Percentiles rank a stretch among this genome's conserved stretches.
phyloP scores from a whole-genome alignment of 306 rosid genomes.

The Malus orientalis region DNA sequence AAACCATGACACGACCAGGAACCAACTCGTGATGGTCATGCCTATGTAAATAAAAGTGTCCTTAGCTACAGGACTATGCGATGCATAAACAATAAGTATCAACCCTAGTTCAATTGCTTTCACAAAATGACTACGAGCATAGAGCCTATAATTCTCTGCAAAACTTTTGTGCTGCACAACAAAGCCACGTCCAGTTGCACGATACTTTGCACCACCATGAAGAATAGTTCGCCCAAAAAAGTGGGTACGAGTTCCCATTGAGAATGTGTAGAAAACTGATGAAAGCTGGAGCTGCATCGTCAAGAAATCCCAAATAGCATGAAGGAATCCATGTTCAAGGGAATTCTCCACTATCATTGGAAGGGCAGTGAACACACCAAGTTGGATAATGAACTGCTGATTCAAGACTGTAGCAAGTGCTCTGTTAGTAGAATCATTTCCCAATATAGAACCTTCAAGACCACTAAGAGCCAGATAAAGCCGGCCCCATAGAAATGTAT shows the following conservation, averaged over 20 bases:
- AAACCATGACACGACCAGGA: slow-evolving; percentile 70
- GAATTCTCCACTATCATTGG: slow-evolving; percentile 89
- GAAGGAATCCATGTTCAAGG: slow-evolving; percentile 77
- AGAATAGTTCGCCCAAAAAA: slow-evolving; percentile 77
- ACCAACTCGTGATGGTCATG: slow-evolving; percentile 79
- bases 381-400: slow-evolving; percentile 72
- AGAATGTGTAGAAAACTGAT: slow-evolving; percentile 79
- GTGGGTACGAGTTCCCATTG: slow-evolving; percentile 79
- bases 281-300: slow-evolving; percentile 90
- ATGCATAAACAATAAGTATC: slow-evolving; percentile 58
- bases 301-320: slow-evolving; percentile 72
- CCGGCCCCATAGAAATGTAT: slow-evolving; percentile 78
- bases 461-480: slow-evolving; percentile 82
- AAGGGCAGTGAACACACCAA: slow-evolving; percentile 78
- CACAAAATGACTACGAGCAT: slow-evolving; percentile 85
- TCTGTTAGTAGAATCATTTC: slow-evolving; percentile 29
- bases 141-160: slow-evolving; percentile 86
- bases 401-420: slow-evolving; percentile 61
- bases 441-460: slow-evolving; percentile 49
- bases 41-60: slow-evolving; percentile 62
- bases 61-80: slow-evolving; percentile 50
- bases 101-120: slow-evolving; percentile 84
- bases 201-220: slow-evolving; percentile 87
- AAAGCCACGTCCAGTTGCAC: slow-evolving; percentile 93
- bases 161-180: slow-evolving; percentile 80